phyloP scores from a whole-genome alignment of 2,329 filamentous ascomycete genomes.

The Biscogniauxia sp. region DNA sequence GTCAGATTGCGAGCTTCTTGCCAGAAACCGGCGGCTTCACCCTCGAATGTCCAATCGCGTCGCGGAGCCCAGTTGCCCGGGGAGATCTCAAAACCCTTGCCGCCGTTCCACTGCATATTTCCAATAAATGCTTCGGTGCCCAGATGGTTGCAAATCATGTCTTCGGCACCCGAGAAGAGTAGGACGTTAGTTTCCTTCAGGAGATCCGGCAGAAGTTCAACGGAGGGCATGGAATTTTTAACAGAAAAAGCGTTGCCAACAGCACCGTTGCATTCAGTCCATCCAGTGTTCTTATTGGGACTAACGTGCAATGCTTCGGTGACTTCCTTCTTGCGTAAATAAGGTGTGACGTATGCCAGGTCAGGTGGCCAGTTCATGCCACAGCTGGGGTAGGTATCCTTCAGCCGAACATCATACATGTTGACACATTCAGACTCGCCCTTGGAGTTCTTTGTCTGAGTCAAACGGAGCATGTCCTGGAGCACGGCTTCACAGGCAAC shows the following conservation, averaged over 20 bases:
- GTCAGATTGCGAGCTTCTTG: constrained; percentile 94
- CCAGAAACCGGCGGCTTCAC: constrained; percentile 83
- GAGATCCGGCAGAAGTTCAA: constrained; percentile 73
- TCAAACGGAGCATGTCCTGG: constrained; percentile 66
- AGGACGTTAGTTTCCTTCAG: constrained; percentile 75
- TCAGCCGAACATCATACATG: constrained; percentile 94
- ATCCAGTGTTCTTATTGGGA: constrained; percentile 77
- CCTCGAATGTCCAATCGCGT: constrained; percentile 91
- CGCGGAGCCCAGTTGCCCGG: constrained; percentile 90
- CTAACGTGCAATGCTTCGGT: constrained; percentile 78
- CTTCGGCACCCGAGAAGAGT: constrained; percentile 89
- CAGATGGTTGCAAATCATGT: constrained; percentile 95
- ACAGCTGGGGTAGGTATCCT: constrained; percentile 76
- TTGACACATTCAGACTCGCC: constrained; percentile 69
- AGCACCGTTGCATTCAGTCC: constrained; percentile 83
- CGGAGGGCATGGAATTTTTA: constrained; percentile 67
- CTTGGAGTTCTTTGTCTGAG: constrained; percentile 49
- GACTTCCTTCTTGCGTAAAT: constrained; percentile 81
- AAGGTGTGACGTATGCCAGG: constrained; percentile 72
- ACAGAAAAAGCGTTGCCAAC: constrained; percentile 72
- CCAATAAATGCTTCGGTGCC: constrained; percentile 90
- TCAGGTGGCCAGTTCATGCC: constrained; percentile 99
- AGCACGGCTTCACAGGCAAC: constrained; percentile 74
- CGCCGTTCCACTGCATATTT: constrained; percentile 88
- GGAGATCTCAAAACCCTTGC: constrained; percentile 83